Evolutionary conservation across 2,329 filamentous ascomycete genomes (phyloP), one percentile per base, ranked within the genome.

Genomic region (Rhexocercosporidium sp.): DNA sequence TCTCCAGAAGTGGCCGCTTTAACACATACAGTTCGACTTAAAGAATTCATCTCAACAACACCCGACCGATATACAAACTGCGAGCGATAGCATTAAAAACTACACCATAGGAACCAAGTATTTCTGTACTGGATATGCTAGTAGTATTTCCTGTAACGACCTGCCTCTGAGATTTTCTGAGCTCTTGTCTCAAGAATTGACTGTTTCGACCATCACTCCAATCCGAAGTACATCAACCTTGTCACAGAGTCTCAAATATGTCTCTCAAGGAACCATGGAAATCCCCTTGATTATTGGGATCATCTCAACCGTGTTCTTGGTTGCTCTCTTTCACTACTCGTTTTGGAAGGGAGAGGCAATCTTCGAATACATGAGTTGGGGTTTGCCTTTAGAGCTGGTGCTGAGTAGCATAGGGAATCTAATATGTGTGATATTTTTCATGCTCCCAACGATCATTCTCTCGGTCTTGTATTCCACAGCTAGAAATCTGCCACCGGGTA

Each of bases 391-490:
- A 54, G 25, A 54, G 25, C 29, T 54, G 25, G 49, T 54, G 25
- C 49, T 54, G 11, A 25, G 49, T 31, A 54, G 25, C 25, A 31
- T 31, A 14, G 12, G 49, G 8, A 54, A 54, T 54, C 7, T 31
- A 29, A 54, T 54, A 7, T 54, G 25, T 54, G 20, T 31, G 29
- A 54, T n/a, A 54, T 54, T 22, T 27, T 54, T 54, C 25, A 54
- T 31, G 49, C 49, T 54, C 25, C 25, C 25, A 14, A 54, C 25
- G 25, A 54, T 54, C 31, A 31, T 54, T 31, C 49, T 54, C 49
- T 54, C 25, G 49, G 49, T 54, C 31, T 54, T 54, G 25, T 54
- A 54, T 54, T 54, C 25, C 49, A 54, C 14, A 54, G 49, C 49
- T 54, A 54, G 49, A 54, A 54, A 54, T 54, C 29, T 54, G 25